A percentile compares a stretch with the other conserved stretches of the same genome.
Conservation (phyloP, 2,329 filamentous ascomycete species). For the Pezicula radicicola region DNA sequence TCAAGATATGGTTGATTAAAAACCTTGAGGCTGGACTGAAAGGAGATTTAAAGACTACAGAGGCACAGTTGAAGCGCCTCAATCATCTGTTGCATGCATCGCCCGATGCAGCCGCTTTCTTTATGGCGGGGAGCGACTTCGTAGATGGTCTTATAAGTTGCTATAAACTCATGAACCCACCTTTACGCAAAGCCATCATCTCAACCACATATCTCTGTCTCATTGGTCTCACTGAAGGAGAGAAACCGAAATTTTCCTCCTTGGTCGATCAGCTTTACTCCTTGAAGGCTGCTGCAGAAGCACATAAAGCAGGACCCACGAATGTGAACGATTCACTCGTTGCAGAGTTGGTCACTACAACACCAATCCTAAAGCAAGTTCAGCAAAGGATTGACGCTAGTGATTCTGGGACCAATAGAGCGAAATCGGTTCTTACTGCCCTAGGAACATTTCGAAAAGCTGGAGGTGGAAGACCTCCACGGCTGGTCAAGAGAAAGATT, state of each 20-base stretch:
- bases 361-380: conserved; percentile 68
- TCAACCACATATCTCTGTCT: conserved; percentile 75
- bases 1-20: conserved; percentile 61
- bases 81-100: conserved; percentile 63
- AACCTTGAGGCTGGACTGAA: conserved; percentile 60
- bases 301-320: conserved; percentile 53
- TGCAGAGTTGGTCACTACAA: conserved; percentile 76
- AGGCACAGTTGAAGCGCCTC: conserved; percentile 53
- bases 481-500: conserved; percentile 49
- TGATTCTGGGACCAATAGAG: conserved; percentile 48
- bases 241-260: conserved; percentile 68
- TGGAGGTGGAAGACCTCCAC: conserved; percentile 49
- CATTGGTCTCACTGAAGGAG: conserved; percentile 63
- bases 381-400: conserved; percentile 48
- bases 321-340: conserved; percentile 71
- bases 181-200: conserved; percentile 64
- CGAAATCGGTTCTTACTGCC: conserved; percentile 57
- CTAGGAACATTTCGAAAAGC: conserved; percentile 59
- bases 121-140: conserved; percentile 85
- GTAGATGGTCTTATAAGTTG: conserved; percentile 70
- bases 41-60: conserved; percentile 51
- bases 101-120: conserved; percentile 52
- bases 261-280: conserved; percentile 82
- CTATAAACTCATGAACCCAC: conserved; percentile 62
- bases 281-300: conserved; percentile 68